Evolutionary conservation across 257 asterid genomes (phyloP).

Genomic region (Nicotiana paniculata): DNA sequence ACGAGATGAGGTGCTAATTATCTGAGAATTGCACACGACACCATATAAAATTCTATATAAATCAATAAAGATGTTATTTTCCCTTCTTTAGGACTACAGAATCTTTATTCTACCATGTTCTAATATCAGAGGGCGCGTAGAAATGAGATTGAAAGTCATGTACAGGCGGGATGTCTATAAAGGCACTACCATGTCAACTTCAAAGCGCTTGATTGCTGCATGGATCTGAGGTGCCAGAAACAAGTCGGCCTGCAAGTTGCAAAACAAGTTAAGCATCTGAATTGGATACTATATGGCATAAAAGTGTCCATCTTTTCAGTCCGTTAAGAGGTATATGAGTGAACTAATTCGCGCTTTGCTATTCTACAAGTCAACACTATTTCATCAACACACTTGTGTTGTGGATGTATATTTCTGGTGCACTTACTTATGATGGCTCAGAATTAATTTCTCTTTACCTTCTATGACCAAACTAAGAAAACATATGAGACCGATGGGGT

Average conservation of each 20-base stretch:
- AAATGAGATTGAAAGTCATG: neutral
- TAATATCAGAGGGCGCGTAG: neutral
- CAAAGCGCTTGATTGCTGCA: constrained; percentile 46
- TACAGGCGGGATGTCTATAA: neutral
- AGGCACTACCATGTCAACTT: constrained; percentile 42
- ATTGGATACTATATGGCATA: neutral
- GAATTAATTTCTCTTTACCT: neutral
- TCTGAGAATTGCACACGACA: neutral
- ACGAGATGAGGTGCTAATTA: neutral
- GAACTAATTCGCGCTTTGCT: neutral
- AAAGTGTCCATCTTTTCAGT: neutral
- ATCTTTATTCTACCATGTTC: neutral
- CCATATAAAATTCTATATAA: neutral
- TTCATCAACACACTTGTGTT: neutral
- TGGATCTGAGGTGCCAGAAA: constrained; percentile 77
- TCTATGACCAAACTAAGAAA: neutral
- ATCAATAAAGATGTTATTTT: neutral
- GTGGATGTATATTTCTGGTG: neutral
- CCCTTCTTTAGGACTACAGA: neutral
- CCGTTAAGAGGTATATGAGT: neutral
- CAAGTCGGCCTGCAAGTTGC: constrained; percentile 58
- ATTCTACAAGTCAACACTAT: neutral
- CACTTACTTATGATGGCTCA: neutral
- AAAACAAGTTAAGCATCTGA: neutral
- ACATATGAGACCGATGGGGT: constrained; percentile 1